phyloP scores from a whole-genome alignment of 306 rosid species.

The Clitoria ternatea region DNA sequence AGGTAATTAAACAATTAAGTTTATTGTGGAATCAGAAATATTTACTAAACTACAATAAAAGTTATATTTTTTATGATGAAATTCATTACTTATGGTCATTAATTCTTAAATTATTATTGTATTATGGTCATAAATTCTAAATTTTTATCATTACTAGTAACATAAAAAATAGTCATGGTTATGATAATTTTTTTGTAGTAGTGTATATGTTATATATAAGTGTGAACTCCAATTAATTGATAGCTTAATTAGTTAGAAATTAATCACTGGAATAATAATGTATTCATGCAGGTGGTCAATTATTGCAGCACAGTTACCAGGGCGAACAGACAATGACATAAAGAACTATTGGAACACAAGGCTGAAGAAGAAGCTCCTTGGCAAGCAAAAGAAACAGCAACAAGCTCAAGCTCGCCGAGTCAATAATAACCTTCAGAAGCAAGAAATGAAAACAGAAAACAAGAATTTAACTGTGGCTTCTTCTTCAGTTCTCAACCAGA shows the following conservation, averaged over 20 bases:
- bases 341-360: slow-evolving; percentile 98
- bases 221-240: background rate
- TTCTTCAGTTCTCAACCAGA: slow-evolving; percentile 28
- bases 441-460: slow-evolving; percentile 47
- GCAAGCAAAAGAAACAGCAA: slow-evolving; percentile 65
- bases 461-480: slow-evolving; percentile 18
- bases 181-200: too few relatives aligned
- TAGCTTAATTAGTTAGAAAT: background rate
- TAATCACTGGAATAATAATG: background rate
- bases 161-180: too few relatives aligned
- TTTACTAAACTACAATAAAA: too few relatives aligned
- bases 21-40: too few relatives aligned
- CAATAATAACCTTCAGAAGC: slow-evolving; percentile 31
- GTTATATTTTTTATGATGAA: too few relatives aligned
- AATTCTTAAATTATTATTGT: too few relatives aligned
- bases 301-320: slow-evolving; percentile 92
- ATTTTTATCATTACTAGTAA: too few relatives aligned
- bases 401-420: slow-evolving; percentile 44
- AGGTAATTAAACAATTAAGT: slow-evolving; percentile 41
- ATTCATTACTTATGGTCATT: too few relatives aligned
- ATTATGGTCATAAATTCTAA: too few relatives aligned
- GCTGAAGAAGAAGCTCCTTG: slow-evolving; percentile 90
- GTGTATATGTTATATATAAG: too few relatives aligned
- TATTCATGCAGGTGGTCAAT: slow-evolving; percentile 78
- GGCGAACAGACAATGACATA: slow-evolving; percentile 91